A percentile compares a stretch with the other conserved stretches of the same genome.
phyloP scores from a whole-genome alignment of 805 yeast genomes.

The Yamadazyma laniorum region DNA sequence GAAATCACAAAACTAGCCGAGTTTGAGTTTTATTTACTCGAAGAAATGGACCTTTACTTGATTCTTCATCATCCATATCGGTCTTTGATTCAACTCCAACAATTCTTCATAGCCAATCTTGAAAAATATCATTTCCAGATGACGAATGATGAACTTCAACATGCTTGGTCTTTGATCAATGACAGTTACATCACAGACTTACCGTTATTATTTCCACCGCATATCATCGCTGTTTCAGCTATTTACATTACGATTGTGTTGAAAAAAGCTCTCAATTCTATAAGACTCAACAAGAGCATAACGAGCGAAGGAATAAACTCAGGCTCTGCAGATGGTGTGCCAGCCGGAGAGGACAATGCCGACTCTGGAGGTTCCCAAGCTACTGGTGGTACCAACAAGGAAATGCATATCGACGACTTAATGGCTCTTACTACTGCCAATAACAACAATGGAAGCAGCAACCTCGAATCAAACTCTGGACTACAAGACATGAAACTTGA shows the following conservation, averaged over 20 bases:
- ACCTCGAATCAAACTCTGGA: constrained; percentile 10
- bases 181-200: constrained; percentile 88
- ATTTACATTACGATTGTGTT: constrained; percentile 74
- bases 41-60: constrained; percentile 73
- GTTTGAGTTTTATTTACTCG: constrained; percentile 90
- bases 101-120: constrained; percentile 37
- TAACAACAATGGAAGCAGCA: constrained; percentile 4
- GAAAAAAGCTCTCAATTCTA: constrained; percentile 34
- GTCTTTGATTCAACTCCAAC: constrained; percentile 53
- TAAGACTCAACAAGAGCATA: constrained; percentile 12
- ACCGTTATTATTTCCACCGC: constrained; percentile 83
- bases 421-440: constrained; percentile 21
- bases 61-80: constrained; percentile 77
- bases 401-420: constrained; percentile 39
- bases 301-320: constrained; percentile 7
- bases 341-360: background rate
- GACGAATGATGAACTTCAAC: constrained; percentile 69
- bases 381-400: constrained; percentile 2
- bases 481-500: constrained; percentile 30
- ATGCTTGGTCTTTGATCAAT: constrained; percentile 85
- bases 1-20: constrained; percentile 92
- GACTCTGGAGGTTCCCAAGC: background rate
- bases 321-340: background rate
- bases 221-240: constrained; percentile 77
- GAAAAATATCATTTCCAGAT: constrained; percentile 32